Conservation (phyloP, 2,329 filamentous ascomycete species). For the Graphilbum ipis-grandicollis region DNA sequence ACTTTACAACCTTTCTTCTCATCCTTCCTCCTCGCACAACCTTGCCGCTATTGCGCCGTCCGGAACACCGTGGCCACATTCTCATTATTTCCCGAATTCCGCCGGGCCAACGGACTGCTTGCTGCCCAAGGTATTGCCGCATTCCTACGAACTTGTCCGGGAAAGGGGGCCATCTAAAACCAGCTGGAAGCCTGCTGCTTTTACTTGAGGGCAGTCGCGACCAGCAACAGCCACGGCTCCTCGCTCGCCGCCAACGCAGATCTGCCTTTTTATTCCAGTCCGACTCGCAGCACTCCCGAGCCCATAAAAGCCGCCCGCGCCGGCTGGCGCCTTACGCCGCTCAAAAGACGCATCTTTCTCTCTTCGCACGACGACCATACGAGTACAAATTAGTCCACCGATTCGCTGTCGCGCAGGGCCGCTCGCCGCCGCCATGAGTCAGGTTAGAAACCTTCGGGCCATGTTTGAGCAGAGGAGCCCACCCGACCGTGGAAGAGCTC, state of each 20-base stretch:
- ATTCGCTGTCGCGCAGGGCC: neutral
- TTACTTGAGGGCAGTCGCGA: neutral
- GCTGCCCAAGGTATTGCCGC: too few species aligned
- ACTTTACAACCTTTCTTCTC: too few species aligned
- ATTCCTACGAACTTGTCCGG: neutral
- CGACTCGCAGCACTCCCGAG: neutral
- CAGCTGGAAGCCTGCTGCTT: neutral
- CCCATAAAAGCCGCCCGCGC: neutral
- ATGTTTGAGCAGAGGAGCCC: constrained; percentile 64
- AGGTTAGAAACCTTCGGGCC: constrained; percentile 58
- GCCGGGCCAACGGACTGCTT: too few species aligned
- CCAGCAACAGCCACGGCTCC: neutral
- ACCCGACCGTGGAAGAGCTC: constrained; percentile 52
- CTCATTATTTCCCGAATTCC: too few species aligned
- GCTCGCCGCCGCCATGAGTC: constrained; percentile 37
- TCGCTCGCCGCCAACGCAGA: neutral
- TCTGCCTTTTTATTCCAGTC: neutral
- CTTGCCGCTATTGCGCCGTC: too few species aligned
- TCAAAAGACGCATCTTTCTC: neutral
- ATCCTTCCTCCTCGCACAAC: too few species aligned
- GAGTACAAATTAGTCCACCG: neutral
- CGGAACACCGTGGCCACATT: too few species aligned
- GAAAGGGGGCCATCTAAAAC: neutral
- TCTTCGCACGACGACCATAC: neutral
- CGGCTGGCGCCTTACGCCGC: neutral